Conservation (phyloP, 75 land plant genomes). For the Selaginella moellendorffii region DNA sequence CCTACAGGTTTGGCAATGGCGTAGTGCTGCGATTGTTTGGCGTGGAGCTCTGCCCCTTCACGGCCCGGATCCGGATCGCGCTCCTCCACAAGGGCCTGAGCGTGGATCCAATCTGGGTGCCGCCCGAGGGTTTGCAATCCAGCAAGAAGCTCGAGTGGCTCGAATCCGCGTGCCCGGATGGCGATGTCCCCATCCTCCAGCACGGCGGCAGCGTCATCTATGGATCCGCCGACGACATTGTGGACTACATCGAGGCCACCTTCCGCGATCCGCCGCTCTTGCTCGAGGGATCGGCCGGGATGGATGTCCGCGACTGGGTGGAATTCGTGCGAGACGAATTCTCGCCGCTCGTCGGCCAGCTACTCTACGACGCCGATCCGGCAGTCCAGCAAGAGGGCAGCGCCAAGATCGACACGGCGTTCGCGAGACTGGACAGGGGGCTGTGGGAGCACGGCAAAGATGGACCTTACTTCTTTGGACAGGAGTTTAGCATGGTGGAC, state of each 20-base stretch:
- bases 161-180: slow-evolving; percentile 17
- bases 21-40: slow-evolving; percentile 29
- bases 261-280: slow-evolving; percentile 34
- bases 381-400: slow-evolving; percentile 12
- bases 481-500: slow-evolving; percentile 28
- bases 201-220: slow-evolving; percentile 29
- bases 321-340: slow-evolving; percentile 30
- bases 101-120: slow-evolving; percentile 20
- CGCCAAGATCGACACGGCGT: slow-evolving; percentile 18
- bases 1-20: background rate
- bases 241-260: slow-evolving; percentile 35
- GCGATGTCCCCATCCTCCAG: slow-evolving; percentile 28
- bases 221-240: slow-evolving; percentile 38
- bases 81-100: slow-evolving; percentile 39
- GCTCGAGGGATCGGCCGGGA: slow-evolving; percentile 8
- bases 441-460: slow-evolving; percentile 13
- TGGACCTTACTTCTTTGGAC: slow-evolving; percentile 31
- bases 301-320: slow-evolving; percentile 25
- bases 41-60: slow-evolving; percentile 24
- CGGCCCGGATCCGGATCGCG: slow-evolving; percentile 51
- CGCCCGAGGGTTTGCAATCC: slow-evolving; percentile 11
- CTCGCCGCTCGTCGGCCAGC: slow-evolving; percentile 19
- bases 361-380: slow-evolving; percentile 23
- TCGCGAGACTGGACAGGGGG: slow-evolving; percentile 24
- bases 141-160: slow-evolving; percentile 20